Percentiles rank a stretch among this genome's conserved stretches.
Conservation (phyloP, 2,329 filamentous ascomycete genomes). For the Pseudogymnoascus sp. region DNA sequence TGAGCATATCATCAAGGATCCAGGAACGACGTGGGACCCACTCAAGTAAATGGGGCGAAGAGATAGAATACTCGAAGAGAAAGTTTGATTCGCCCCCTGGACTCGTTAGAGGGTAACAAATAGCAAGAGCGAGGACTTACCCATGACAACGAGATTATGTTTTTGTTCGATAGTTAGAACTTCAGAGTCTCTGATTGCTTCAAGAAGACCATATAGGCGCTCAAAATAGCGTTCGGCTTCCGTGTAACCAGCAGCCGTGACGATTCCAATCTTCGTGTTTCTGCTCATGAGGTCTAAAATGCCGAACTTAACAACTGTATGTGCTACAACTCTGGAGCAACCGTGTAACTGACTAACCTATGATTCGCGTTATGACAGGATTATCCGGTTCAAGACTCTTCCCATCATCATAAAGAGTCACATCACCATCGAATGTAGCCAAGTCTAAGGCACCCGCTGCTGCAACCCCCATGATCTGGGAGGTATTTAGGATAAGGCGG, state of each 20-base stretch:
- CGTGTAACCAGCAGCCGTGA: slow-evolving; percentile 92
- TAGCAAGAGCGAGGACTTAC: slow-evolving; percentile 15
- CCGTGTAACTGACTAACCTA: slow-evolving; percentile 32
- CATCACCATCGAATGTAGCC: slow-evolving; percentile 94
- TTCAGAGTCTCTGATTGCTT: slow-evolving; percentile 58
- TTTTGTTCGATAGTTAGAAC: slow-evolving; percentile 58
- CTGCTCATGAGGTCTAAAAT: slow-evolving; percentile 64
- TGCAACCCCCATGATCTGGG: slow-evolving; percentile 87
- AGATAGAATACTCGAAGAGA: slow-evolving; percentile 68
- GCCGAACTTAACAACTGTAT: slow-evolving; percentile 24
- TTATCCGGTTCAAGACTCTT: slow-evolving; percentile 66
- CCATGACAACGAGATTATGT: slow-evolving; percentile 80
- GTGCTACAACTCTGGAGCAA: slow-evolving; percentile 10
- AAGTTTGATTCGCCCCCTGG: slow-evolving; percentile 84
- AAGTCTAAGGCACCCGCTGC: slow-evolving; percentile 65
- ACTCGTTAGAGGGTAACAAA: slow-evolving; percentile 5
- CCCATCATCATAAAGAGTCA: slow-evolving; percentile 90
- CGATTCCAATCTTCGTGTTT: slow-evolving; percentile 82
- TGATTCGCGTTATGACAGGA: slow-evolving; percentile 61
- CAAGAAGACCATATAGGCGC: slow-evolving; percentile 76
- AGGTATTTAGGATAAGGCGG: slow-evolving; percentile 84
- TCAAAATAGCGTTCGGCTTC: slow-evolving; percentile 79
- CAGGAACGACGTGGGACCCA: slow-evolving; percentile 59
- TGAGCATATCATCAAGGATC: slow-evolving; percentile 69
- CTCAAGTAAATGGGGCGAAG: slow-evolving; percentile 57